Evolutionary conservation across 495 filamentous ascomycete species (phyloP).

Genomic region (Hypoxylon lienhwacheense): DNA sequence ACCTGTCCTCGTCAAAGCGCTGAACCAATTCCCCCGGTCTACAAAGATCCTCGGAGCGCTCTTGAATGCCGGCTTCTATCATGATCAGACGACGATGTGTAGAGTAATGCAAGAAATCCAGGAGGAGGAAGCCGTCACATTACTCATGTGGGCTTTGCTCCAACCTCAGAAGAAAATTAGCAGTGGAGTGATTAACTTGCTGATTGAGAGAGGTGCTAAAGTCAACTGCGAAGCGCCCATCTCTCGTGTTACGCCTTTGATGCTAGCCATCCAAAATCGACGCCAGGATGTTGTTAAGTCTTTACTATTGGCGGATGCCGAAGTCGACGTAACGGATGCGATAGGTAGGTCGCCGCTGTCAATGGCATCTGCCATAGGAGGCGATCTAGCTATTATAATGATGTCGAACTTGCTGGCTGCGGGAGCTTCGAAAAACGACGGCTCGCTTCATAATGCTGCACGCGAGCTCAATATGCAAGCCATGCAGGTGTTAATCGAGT

Average conservation of each 20-base stretch:
- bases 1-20: slow-evolving; percentile 47
- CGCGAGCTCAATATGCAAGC: slow-evolving; percentile 49
- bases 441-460: slow-evolving; percentile 53
- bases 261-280: slow-evolving; percentile 48
- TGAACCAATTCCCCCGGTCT: slow-evolving; percentile 50
- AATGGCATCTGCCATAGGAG: slow-evolving; percentile 50
- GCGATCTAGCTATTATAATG: slow-evolving; percentile 48
- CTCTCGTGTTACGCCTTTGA: slow-evolving; percentile 51
- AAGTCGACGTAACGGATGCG: slow-evolving; percentile 48
- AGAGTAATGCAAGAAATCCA: slow-evolving; percentile 43
- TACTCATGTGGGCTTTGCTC: slow-evolving; percentile 51
- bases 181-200: slow-evolving; percentile 45
- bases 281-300: slow-evolving; percentile 49
- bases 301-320: slow-evolving; percentile 49
- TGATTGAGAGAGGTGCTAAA: slow-evolving; percentile 49
- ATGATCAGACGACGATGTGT: slow-evolving; percentile 44
- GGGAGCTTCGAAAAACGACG: slow-evolving; percentile 51
- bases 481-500: slow-evolving; percentile 47
- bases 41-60: slow-evolving; percentile 45
- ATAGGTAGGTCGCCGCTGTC: slow-evolving; percentile 51
- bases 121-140: slow-evolving; percentile 45
- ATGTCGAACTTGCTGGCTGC: slow-evolving; percentile 51
- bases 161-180: slow-evolving; percentile 56
- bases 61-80: slow-evolving; percentile 51
- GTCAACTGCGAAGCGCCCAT: slow-evolving; percentile 49